Percentiles rank a stretch among this genome's conserved stretches.
These are phyloP conservation scores for Penicillium egyptiacum DNA, from an alignment of 495 filamentous ascomycete genomes.

Conservation along the genomic window DNA sequence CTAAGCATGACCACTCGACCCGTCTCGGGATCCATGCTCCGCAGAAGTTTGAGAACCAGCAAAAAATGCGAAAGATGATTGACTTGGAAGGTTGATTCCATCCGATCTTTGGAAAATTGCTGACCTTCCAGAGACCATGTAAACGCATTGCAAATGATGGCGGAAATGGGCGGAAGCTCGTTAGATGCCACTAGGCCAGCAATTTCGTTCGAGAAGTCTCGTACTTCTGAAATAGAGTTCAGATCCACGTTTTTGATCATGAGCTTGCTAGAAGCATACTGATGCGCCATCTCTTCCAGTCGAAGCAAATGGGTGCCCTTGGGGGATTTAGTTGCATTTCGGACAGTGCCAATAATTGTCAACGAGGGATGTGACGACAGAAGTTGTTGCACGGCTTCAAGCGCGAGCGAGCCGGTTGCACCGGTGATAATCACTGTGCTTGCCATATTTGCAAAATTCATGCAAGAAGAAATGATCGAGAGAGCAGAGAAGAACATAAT, in stretches of 20 bases:
- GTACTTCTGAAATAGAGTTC: conserved; percentile 35
- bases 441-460: conserved; percentile 3
- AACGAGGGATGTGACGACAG: conserved; percentile 31
- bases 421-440: conserved; percentile 48
- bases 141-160: conserved; percentile 47
- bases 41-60: conserved; percentile 43
- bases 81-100: conserved; percentile 47
- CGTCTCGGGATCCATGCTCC: conserved; percentile 42
- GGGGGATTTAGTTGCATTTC: conserved; percentile 27
- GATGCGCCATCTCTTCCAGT: not conserved
- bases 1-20: conserved; percentile 46
- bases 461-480: not conserved
- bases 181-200: conserved; percentile 31
- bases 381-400: conserved; percentile 35
- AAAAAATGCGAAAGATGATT: conserved; percentile 48
- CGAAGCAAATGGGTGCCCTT: conserved; percentile 5
- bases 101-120: conserved; percentile 35
- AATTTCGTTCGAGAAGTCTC: conserved; percentile 31
- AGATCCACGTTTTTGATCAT: conserved; percentile 40
- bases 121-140: conserved; percentile 27
- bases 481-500: not conserved
- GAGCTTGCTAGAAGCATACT: conserved; percentile 19
- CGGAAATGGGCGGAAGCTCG: conserved; percentile 41
- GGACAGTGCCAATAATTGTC: conserved; percentile 43
- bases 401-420: conserved; percentile 44